phyloP scores from a whole-genome alignment of 1,284 basidiomycete genomes.

The Tilletia horrida region DNA sequence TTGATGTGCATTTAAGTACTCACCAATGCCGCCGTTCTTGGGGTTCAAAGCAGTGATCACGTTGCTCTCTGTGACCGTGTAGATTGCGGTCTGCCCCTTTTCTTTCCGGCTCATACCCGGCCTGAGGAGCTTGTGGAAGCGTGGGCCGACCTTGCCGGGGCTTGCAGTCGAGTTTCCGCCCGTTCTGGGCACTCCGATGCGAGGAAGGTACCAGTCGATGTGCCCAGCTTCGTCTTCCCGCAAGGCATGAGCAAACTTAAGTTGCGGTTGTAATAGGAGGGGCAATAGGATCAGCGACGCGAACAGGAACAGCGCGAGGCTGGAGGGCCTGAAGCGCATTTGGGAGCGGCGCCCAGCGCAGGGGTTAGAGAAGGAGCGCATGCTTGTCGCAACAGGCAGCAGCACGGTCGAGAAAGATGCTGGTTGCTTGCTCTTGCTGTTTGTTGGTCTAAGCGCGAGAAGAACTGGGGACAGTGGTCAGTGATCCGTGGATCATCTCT shows the following conservation, averaged over 20 bases:
- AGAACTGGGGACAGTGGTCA: too few relatives aligned
- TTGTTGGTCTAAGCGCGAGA: too few relatives aligned
- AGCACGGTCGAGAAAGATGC: too few relatives aligned
- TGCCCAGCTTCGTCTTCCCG: conserved; percentile 26
- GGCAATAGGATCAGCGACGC: not conserved
- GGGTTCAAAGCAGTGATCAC: conserved; percentile 73
- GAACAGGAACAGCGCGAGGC: not conserved
- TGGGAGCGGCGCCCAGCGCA: too few relatives aligned
- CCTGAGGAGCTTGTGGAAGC: conserved; percentile 54
- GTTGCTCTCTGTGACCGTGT: conserved; percentile 72
- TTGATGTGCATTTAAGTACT: conserved; percentile 42
- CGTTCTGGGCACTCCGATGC: conserved; percentile 33
- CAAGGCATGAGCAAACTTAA: not conserved
- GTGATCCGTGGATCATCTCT: too few relatives aligned
- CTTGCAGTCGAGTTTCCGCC: conserved; percentile 7
- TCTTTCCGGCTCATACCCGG: conserved; percentile 34
- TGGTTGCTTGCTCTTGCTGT: too few relatives aligned
- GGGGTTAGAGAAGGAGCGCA: too few relatives aligned
- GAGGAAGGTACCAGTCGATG: conserved; percentile 39
- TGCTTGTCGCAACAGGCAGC: too few relatives aligned
- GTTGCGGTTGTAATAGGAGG: not conserved
- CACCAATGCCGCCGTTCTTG: conserved; percentile 70
- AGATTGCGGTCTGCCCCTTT: conserved; percentile 61
- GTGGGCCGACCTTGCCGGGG: conserved; percentile 32
- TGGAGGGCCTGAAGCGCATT: too few relatives aligned